Evolutionary conservation across 2,329 filamentous ascomycete species (phyloP), one percentile per base, ranked within the genome.

Genomic region (Dryadomyces quercus-mongolicae): DNA sequence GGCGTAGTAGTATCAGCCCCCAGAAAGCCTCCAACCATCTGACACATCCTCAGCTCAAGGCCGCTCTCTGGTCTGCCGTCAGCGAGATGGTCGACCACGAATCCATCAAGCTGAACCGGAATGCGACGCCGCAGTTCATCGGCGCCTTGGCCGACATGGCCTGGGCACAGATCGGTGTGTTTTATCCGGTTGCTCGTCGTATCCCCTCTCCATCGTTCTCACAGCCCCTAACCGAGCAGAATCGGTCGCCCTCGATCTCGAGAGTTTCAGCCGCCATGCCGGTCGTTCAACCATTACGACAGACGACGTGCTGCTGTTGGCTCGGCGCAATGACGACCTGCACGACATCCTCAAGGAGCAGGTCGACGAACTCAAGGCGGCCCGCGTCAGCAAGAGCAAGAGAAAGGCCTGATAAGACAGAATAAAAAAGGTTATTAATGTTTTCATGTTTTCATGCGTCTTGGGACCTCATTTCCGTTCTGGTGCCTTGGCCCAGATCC

Each of bases 121-220:
- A 95, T 68, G 88, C 91, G 7, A 95, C 92, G 25, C 88, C 88
- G 1, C 89, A 95, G 64, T 95, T 94, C 67, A 94, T 94, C 61
- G 89, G 85, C 9, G 85, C 86, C 0, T 68, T 94, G 64, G 93
- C 88, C 1, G 90, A 95, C 67, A 80, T 95, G 68, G 85, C 92
- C 8, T 95, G 88, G 82, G 79, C 83, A 1, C 90, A 95, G 61
- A 86, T 95, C 52, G 86, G 89, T 92, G 75, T 49, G 69, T n/a
- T n/a, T 25, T 4, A 31, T 8, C 25, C 25, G 25, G 4, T 8
- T 31, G 25, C 25, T 31, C 25, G 25, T n/a, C n/a, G n/a, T n/a
- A n/a, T n/a, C n/a, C n/a, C 1, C 2, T 13, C 51, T 53, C 31
- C 48, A 12, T 3, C 34, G 5, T 54, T 22, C 5, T 7, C 34